Percentiles rank a stretch among this genome's conserved stretches.
phyloP scores from a whole-genome alignment of 768 basidiomycete species.

The Calocera cornea region DNA sequence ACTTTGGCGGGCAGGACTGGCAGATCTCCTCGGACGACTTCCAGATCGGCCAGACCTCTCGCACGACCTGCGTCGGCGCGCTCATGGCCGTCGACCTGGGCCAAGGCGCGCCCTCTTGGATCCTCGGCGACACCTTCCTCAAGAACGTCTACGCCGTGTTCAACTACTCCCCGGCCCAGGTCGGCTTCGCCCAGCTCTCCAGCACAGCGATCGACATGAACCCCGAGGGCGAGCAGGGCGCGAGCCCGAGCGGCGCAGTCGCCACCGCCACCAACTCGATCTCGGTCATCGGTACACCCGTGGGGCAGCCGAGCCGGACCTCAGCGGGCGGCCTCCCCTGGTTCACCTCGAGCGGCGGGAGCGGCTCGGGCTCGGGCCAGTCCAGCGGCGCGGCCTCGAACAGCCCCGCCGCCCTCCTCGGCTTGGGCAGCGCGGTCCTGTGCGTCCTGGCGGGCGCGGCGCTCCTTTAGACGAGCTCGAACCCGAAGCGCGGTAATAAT shows the following conservation, averaged over 20 bases:
- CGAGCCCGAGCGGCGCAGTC: not conserved
- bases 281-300: not conserved
- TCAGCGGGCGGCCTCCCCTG: not conserved
- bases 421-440: too few species aligned
- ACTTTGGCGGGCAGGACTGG: slow-evolving; percentile 71
- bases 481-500: too few species aligned
- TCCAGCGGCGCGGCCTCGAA: too few species aligned
- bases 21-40: slow-evolving; percentile 68
- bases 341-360: not conserved
- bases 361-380: too few species aligned
- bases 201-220: slow-evolving; percentile 8
- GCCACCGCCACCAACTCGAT: not conserved
- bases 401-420: too few species aligned
- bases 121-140: slow-evolving; percentile 85
- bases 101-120: slow-evolving; percentile 52
- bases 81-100: slow-evolving; percentile 57
- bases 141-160: slow-evolving; percentile 94
- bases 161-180: slow-evolving; percentile 59
- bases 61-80: slow-evolving; percentile 62
- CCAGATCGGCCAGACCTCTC: slow-evolving; percentile 42
- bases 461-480: too few species aligned
- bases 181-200: slow-evolving; percentile 76
- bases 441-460: too few species aligned
- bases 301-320: not conserved
- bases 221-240: not conserved